Conservation (phyloP, 495 filamentous ascomycete species). For the Hyaloscypha finlandica region DNA sequence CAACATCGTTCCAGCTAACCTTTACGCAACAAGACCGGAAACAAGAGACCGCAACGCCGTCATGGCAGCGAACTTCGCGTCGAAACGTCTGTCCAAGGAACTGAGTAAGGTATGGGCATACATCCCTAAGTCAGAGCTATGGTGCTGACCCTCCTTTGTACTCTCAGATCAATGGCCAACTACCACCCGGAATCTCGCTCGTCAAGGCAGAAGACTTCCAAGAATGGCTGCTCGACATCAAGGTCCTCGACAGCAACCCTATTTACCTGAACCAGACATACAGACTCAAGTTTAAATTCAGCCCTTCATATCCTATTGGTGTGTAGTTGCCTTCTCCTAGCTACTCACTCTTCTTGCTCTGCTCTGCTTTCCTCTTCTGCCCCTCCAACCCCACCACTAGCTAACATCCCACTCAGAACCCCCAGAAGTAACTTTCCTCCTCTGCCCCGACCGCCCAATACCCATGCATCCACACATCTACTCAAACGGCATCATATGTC, state of each 20-base stretch:
- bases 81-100: conserved; percentile 54
- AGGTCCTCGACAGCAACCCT: conserved; percentile 88
- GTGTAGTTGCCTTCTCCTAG: conserved; percentile 22
- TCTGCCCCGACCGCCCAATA: conserved; percentile 67
- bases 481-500: conserved; percentile 96
- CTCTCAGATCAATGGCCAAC: conserved; percentile 51
- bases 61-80: conserved; percentile 34
- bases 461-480: conserved; percentile 98
- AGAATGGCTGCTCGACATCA: conserved; percentile 93
- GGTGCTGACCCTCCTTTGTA: background rate
- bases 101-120: conserved; percentile 45
- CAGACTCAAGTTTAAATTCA: conserved; percentile 85
- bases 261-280: conserved; percentile 81
- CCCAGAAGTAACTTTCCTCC: conserved; percentile 88
- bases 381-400: background rate
- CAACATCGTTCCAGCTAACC: background rate
- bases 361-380: background rate
- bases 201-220: conserved; percentile 78
- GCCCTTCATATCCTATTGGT: conserved; percentile 88
- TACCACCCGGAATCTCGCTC: conserved; percentile 75
- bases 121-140: background rate
- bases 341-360: background rate
- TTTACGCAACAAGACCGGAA: background rate
- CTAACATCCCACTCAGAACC: conserved; percentile 58
- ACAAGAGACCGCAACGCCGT: background rate